Evolutionary conservation across 352 stramenopile genomes (phyloP), one percentile per base, ranked within the genome.

Genomic region (Globisporangium alternatum): DNA sequence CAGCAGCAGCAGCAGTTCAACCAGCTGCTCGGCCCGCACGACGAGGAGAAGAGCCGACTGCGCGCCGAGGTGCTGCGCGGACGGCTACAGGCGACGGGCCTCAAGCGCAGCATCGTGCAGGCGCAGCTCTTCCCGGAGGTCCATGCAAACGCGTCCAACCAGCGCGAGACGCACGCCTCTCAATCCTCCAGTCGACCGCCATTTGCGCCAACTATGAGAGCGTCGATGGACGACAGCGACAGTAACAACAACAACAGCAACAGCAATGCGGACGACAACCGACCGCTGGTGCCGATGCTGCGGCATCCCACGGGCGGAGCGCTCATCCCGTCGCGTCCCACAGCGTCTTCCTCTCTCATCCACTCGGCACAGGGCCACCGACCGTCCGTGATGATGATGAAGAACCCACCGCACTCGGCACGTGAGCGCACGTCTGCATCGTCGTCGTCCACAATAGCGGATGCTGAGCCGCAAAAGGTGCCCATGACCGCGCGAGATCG

Each of bases 71-170:
- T 61, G 1, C 54, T 91, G 19, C 58, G 70, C 0, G 68, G 81
- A 17, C 74, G 84, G 8, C 67, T 93, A 7, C 82, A 89, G 22
- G 76, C 79, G n/a, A 77, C 72, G 5, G 84, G 84, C 0, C 37
- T 90, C 25, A 83, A 87, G 55, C 73, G 78, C 7, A 89, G 73
- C 47, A 71, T 89, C 28, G 73, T 83, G 2, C 76, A 91, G 43
- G 70, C 79, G 3, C 74, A 80, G 61, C 28, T 89, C 19, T 78
- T 85, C 63, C 77, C 70, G 10, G 51, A 71, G 22, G 60, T 71
- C 39, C 6, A 44, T 13, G 30, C 37, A 33, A n/a, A 56, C 12
- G 7, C 48, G 25, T 57, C 45, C 4, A 67, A 52, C 33, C 70
- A 80, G 19, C 64, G 68, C 43, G 25, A 58, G 6, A 41, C 67